phyloP scores from a whole-genome alignment of 805 yeast genomes.

The Sugiyamaella marilandica region DNA sequence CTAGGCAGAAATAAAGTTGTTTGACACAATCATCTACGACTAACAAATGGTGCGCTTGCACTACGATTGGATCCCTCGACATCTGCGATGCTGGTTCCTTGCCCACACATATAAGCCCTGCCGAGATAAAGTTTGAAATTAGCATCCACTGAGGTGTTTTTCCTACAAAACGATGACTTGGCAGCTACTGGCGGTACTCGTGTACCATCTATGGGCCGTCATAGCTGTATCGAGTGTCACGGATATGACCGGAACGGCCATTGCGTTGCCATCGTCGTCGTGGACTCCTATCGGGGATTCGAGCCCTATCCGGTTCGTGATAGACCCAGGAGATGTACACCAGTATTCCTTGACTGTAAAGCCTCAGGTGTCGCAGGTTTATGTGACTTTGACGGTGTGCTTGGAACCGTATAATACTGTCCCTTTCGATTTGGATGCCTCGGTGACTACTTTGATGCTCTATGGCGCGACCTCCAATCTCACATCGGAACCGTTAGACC shows the following conservation, averaged over 20 bases:
- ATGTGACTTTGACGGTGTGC: conserved; percentile 35
- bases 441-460: conserved; percentile 5
- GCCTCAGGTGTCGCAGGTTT: conserved; percentile 25
- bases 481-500: conserved; percentile 19
- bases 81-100: too few species aligned
- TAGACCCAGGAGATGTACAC: conserved; percentile 34
- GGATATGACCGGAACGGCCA: not conserved
- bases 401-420: conserved; percentile 23
- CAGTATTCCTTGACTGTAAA: conserved; percentile 17
- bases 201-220: too few species aligned
- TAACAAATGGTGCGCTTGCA: too few species aligned
- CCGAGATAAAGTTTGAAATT: too few species aligned
- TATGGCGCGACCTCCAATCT: conserved; percentile 26
- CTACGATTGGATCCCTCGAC: too few species aligned
- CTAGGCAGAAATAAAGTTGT: too few species aligned
- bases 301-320: conserved; percentile 21
- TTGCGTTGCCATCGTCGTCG: conserved; percentile 11
- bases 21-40: too few species aligned
- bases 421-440: conserved; percentile 17
- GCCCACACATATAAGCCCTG: too few species aligned
- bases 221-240: too few species aligned
- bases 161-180: too few species aligned
- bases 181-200: too few species aligned
- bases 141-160: too few species aligned
- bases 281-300: conserved; percentile 28